These are phyloP conservation scores for Lantana camara DNA, from an alignment of 257 asterid genomes.

Conservation along the genomic window DNA sequence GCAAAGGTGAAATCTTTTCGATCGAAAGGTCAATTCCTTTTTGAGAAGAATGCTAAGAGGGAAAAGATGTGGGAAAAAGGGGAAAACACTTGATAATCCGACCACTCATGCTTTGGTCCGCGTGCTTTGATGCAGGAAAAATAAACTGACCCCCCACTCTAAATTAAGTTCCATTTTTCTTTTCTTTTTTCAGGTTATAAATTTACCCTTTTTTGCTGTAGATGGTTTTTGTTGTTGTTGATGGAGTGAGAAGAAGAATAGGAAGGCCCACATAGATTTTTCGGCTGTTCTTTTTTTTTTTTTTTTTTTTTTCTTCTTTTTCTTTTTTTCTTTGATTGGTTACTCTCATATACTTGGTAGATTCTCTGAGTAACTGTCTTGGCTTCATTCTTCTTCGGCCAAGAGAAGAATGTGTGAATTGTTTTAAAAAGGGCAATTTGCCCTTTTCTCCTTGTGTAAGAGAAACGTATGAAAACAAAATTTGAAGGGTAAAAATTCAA, in stretches of 20 bases:
- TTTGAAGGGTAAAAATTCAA: constrained; percentile 26
- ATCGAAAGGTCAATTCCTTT: constrained; percentile 84
- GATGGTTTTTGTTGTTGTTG: constrained; percentile 39
- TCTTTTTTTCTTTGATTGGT: constrained; percentile 64
- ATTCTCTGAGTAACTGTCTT: constrained; percentile 49
- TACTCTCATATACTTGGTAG: constrained; percentile 49
- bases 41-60: constrained; percentile 28
- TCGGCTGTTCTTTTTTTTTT: constrained; percentile 61
- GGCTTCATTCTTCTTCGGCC: constrained; percentile 30
- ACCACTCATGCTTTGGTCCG: constrained; percentile 81
- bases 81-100: constrained; percentile 52
- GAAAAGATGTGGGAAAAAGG: constrained; percentile 29
- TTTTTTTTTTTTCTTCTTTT: constrained; percentile 64
- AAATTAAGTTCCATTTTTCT: constrained; percentile 13
- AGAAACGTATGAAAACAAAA: not conserved
- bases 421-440: constrained; percentile 22
- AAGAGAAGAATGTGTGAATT: constrained; percentile 25
- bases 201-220: constrained; percentile 30
- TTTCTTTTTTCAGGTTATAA: constrained; percentile 17
- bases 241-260: constrained; percentile 35
- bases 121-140: constrained; percentile 75
- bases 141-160: constrained; percentile 43
- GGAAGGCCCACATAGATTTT: constrained; percentile 72
- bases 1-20: constrained; percentile 37
- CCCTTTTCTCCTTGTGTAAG: not conserved